These are phyloP conservation scores for Paratinospora sagittata DNA, from an alignment of 164 flowering plant genomes.

Conservation along the genomic window DNA sequence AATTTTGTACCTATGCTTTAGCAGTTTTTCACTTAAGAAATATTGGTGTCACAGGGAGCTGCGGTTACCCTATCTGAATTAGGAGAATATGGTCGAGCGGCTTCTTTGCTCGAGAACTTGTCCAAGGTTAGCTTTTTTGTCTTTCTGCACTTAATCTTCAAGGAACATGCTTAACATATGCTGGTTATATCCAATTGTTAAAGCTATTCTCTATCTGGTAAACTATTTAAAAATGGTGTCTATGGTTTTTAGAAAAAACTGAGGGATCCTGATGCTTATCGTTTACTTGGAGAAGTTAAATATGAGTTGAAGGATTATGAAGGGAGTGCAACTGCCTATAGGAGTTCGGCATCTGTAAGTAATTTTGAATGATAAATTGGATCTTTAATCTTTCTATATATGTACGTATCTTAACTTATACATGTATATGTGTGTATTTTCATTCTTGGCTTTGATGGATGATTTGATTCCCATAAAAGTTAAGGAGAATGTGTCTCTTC, in stretches of 20 bases:
- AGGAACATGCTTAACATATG: neutral
- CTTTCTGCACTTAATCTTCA: neutral
- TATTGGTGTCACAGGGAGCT: constrained; percentile 56
- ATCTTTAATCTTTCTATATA: neutral
- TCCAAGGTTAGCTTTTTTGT: constrained; percentile 44
- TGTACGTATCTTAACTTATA: neutral
- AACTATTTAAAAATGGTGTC: neutral
- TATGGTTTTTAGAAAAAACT: constrained; percentile 50
- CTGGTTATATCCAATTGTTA: neutral
- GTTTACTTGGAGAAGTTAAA: constrained; percentile 88
- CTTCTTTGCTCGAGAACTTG: constrained; percentile 61
- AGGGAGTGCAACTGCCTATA: constrained; percentile 77
- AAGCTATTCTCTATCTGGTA: neutral
- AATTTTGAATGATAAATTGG: neutral
- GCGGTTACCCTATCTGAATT: constrained; percentile 76
- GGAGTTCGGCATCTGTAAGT: constrained; percentile 52
- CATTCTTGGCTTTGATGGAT: neutral
- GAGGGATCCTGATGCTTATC: constrained; percentile 68
- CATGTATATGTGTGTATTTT: neutral
- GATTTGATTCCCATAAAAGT: neutral
- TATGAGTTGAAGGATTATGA: constrained; percentile 80
- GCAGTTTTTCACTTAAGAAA: neutral
- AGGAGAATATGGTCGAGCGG: constrained; percentile 65
- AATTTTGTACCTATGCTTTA: neutral
- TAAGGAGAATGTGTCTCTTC: neutral